These are phyloP conservation scores for Dentipellis fragilis DNA, from an alignment of 768 basidiomycete genomes.

Conservation along the genomic window DNA sequence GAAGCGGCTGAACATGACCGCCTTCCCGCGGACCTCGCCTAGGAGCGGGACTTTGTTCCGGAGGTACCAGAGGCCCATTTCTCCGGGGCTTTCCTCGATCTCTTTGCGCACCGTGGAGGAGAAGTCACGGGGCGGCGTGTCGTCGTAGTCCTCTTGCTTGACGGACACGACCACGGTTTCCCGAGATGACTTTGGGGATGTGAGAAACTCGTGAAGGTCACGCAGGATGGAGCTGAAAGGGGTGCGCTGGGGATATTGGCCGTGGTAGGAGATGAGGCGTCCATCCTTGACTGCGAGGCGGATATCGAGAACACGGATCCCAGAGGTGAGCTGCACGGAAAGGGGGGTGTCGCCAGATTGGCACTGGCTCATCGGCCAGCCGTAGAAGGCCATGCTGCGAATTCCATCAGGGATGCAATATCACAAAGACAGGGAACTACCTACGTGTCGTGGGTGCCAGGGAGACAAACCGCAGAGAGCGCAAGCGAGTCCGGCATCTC, in stretches of 20 bases:
- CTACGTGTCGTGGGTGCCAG: constrained; percentile 73
- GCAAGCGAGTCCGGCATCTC: constrained; percentile 56
- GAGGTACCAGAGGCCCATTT: constrained; percentile 65
- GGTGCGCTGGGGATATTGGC: constrained; percentile 59
- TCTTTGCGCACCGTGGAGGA: constrained; percentile 56
- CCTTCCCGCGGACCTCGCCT: constrained; percentile 80
- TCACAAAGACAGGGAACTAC: constrained; percentile 14
- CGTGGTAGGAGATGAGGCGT: constrained; percentile 71
- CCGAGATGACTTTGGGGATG: constrained; percentile 37
- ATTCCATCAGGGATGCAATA: not conserved
- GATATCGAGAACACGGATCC: constrained; percentile 76
- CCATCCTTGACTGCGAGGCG: constrained; percentile 60
- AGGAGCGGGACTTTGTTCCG: constrained; percentile 72
- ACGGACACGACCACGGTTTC: constrained; percentile 84
- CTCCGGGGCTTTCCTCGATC: constrained; percentile 44
- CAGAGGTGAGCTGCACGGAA: constrained; percentile 56
- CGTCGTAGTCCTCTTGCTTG: constrained; percentile 73
- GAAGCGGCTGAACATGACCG: constrained; percentile 80
- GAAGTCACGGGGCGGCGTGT: constrained; percentile 39
- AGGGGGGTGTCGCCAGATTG: constrained; percentile 59
- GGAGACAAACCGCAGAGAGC: constrained; percentile 67
- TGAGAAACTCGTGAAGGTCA: constrained; percentile 55
- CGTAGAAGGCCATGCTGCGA: constrained; percentile 70
- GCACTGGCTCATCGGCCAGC: constrained; percentile 83
- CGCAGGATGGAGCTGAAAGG: constrained; percentile 58